Base-by-base conservation (phyloP, 2,329 filamentous ascomycete genomes). In the Alternaria viburni region DNA sequence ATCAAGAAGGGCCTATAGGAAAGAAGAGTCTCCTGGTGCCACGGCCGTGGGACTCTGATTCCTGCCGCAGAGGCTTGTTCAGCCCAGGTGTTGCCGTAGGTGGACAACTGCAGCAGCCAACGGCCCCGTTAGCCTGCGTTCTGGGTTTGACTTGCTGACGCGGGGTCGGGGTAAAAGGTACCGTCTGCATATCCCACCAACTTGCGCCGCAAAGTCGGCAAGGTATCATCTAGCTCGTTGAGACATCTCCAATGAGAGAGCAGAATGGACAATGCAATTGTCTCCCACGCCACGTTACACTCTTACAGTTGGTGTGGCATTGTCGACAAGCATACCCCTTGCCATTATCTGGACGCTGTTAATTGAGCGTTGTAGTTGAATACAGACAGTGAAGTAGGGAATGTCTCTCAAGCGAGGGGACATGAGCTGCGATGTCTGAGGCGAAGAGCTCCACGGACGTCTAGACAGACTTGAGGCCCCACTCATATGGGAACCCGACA, bases 131-230 rank as follows among this genome's bases (percentile, higher is more conserved):
- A 55, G 54, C 46, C 54, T 61, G 57, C 64, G 36, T 54, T 43
- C 50, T 65, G 58, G 58, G 57, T 57, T 30, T 17, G 54, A 60
- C 23, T 66, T 70, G 73, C 74, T 77, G 69, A 75, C 66, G 63
- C 62, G 54, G 59, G 54, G 61, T 66, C 59, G 63, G 68, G 62
- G 61, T 54, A 66, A 72, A 67, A 57, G 55, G 51, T 49, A 52
- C 62, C 65, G 36, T 69, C 25, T 57, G 23, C 64, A 61, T 64
- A 47, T 49, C 54, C 63, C 51, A 15, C 41, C 43, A 46, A 60
- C 17, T 51, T 47, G 44, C 17, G 49, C 52, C 56, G 41, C 57
- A 57, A 41, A 32, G 59, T 59, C 57, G 51, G 44, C 26, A 61
- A 23, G 11, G 49, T 19, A 52, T 44, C 47, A 28, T 57, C 46